phyloP scores from a whole-genome alignment of 768 basidiomycete genomes.

The Sporobolomyces roseus region DNA sequence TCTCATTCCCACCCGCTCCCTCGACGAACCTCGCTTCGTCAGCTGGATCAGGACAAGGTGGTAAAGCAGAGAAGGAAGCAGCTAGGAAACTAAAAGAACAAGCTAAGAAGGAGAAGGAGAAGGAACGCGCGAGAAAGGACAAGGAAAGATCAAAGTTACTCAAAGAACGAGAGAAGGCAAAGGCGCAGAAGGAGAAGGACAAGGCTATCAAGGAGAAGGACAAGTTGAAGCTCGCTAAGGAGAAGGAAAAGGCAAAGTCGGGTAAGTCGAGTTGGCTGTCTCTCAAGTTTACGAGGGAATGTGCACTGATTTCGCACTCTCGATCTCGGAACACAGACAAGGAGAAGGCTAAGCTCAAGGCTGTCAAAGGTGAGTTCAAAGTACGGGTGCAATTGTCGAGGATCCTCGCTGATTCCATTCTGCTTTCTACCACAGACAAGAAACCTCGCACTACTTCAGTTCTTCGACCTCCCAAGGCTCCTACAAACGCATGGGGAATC shows the following conservation, averaged over 20 bases:
- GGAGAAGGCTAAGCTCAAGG: background rate
- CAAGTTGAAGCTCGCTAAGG: constrained; percentile 8
- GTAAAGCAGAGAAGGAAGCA: constrained; percentile 20
- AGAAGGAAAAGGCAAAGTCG: constrained; percentile 18
- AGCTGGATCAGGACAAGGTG: constrained; percentile 28
- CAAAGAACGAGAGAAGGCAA: constrained; percentile 16
- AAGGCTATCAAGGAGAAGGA: constrained; percentile 28
- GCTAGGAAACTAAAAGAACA: constrained; percentile 15
- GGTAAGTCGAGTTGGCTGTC: background rate
- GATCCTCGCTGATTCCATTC: background rate
- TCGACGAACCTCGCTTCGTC: background rate
- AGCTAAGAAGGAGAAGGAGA: constrained; percentile 19
- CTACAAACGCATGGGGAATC: constrained; percentile 26
- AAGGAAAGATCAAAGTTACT: background rate
- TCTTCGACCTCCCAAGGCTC: constrained; percentile 32
- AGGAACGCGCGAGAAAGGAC: constrained; percentile 27
- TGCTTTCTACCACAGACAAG: background rate
- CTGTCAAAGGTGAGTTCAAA: background rate
- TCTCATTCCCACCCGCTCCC: too few species aligned
- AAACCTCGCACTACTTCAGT: constrained; percentile 3
- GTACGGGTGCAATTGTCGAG: too few species aligned
- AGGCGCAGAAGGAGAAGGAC: constrained; percentile 19
- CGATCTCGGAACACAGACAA: too few species aligned
- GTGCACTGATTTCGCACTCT: background rate
- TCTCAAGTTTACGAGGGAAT: background rate